Evolutionary conservation across 805 yeast genomes (phyloP).

Genomic region (Starmera amethionina): DNA sequence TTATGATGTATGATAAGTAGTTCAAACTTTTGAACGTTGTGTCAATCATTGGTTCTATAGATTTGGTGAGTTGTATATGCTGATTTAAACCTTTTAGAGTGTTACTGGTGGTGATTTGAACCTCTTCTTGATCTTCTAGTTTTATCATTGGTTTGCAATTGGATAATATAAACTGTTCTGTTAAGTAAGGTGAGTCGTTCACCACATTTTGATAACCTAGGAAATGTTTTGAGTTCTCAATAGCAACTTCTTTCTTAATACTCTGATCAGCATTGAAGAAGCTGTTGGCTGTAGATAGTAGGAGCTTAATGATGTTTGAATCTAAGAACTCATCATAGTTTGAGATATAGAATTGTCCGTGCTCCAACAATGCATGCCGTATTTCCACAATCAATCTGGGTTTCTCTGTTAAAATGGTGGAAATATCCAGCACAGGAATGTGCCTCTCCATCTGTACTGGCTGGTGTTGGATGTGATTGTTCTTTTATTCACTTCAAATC

Average conservation of each 20-base stretch:
- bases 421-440: slow-evolving; percentile 12
- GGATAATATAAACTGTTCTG: slow-evolving; percentile 10
- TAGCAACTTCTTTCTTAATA: slow-evolving; percentile 17
- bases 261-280: slow-evolving; percentile 24
- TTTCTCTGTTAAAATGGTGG: slow-evolving; percentile 1
- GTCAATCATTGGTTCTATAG: slow-evolving; percentile 19
- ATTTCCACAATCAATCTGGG: slow-evolving; percentile 11
- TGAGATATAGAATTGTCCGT: slow-evolving; percentile 28
- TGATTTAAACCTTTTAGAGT: neutral
- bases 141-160: slow-evolving; percentile 21
- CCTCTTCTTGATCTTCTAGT: slow-evolving; percentile 20
- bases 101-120: slow-evolving; percentile 26
- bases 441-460: neutral
- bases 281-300: slow-evolving; percentile 19
- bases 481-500: neutral
- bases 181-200: neutral
- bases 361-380: slow-evolving; percentile 27
- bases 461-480: neutral
- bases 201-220: neutral
- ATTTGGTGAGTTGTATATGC: too few species aligned
- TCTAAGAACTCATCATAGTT: slow-evolving; percentile 21
- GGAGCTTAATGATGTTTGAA: slow-evolving; percentile 18
- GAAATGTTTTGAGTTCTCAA: slow-evolving; percentile 16
- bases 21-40: neutral
- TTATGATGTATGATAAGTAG: slow-evolving; percentile 8